These are phyloP conservation scores for Coniella lustricola DNA, from an alignment of 2,329 filamentous ascomycete genomes.

Conservation along the genomic window DNA sequence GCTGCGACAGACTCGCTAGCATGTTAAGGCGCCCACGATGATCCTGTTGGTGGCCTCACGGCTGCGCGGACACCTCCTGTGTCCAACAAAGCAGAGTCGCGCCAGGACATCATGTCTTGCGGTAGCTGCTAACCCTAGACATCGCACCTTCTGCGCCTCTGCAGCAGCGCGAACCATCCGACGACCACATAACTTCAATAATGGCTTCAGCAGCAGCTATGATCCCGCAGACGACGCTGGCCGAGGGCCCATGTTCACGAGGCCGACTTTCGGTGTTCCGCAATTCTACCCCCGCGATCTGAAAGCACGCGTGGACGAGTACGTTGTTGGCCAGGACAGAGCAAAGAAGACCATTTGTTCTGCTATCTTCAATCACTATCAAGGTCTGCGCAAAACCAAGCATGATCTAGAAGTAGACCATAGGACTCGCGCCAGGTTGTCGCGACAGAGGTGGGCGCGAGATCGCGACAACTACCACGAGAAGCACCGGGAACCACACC, in stretches of 20 bases:
- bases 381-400: slow-evolving; percentile 70
- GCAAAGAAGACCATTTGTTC: slow-evolving; percentile 91
- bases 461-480: slow-evolving; percentile 52
- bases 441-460: slow-evolving; percentile 63
- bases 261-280: slow-evolving; percentile 51
- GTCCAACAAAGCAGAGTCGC: slow-evolving; percentile 11
- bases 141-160: slow-evolving; percentile 25
- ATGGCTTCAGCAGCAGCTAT: slow-evolving; percentile 53
- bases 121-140: slow-evolving; percentile 1
- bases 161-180: slow-evolving; percentile 24
- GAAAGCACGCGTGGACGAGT: slow-evolving; percentile 89
- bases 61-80: slow-evolving; percentile 15
- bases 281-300: slow-evolving; percentile 61
- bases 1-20: slow-evolving; percentile 1
- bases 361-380: slow-evolving; percentile 95
- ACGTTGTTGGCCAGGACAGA: slow-evolving; percentile 90
- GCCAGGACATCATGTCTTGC: slow-evolving; percentile 1
- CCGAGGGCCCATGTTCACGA: slow-evolving; percentile 54
- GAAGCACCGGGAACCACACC: slow-evolving; percentile 54
- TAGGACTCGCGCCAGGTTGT: slow-evolving; percentile 53
- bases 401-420: slow-evolving; percentile 66
- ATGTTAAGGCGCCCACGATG: slow-evolving; percentile 8
- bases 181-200: slow-evolving; percentile 44
- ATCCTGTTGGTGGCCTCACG: slow-evolving; percentile 13
- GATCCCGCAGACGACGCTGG: slow-evolving; percentile 46